Evolutionary conservation across 371 early-diverging fungal genomes (phyloP).

Genomic region (Mucor sp.): DNA sequence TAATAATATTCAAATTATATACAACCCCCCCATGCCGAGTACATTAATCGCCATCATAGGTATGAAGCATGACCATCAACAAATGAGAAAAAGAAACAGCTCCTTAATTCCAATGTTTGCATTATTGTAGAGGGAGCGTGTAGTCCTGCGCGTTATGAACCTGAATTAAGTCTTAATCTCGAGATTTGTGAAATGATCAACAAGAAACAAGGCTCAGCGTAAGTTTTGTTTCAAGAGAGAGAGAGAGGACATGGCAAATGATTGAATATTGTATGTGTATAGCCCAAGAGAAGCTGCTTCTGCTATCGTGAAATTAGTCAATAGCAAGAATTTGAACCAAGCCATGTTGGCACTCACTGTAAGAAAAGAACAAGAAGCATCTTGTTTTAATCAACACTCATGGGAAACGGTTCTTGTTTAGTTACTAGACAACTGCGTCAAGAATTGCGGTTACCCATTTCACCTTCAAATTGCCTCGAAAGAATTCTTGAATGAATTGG

Average conservation of each 20-base stretch:
- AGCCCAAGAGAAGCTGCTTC: conserved; percentile 92
- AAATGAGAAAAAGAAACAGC: background rate
- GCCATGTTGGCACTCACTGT: conserved; percentile 81
- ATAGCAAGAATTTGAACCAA: conserved; percentile 71
- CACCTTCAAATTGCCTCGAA: conserved; percentile 94
- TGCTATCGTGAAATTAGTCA: conserved; percentile 78
- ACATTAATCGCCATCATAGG: conserved; percentile 29
- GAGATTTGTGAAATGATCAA: conserved; percentile 96
- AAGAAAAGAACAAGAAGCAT: conserved; percentile 17
- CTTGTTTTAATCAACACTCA: too few relatives aligned
- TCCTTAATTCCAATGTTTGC: background rate
- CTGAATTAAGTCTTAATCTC: conserved; percentile 87
- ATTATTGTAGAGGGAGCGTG: conserved; percentile 75
- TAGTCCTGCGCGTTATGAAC: conserved; percentile 68
- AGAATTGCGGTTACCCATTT: conserved; percentile 98
- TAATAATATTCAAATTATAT: too few relatives aligned
- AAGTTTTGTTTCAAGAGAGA: conserved; percentile 35
- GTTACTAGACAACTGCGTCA: conserved; percentile 95
- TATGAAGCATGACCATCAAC: background rate
- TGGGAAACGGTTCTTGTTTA: conserved; percentile 19
- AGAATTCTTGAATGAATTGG: conserved; percentile 97
- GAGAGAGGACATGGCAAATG: too few relatives aligned
- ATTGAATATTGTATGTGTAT: too few relatives aligned
- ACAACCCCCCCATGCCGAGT: conserved; percentile 20
- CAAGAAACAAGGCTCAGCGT: conserved; percentile 83